These are phyloP conservation scores for Pseudogymnoascus sp. DNA, from an alignment of 2,329 filamentous ascomycete species.

Conservation along the genomic window DNA sequence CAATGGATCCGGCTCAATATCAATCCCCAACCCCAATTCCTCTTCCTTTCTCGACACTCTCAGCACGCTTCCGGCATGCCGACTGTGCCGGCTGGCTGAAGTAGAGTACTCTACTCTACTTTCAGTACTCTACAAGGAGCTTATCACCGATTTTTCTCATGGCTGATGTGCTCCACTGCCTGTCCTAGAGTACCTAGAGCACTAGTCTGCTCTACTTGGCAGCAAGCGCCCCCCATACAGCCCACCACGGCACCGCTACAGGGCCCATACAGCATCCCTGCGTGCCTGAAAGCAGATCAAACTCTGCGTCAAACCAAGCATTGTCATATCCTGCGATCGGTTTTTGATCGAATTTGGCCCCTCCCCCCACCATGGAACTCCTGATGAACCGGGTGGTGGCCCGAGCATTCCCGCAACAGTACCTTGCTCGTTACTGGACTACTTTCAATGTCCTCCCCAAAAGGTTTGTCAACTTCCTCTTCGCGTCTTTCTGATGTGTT, in stretches of 20 bases:
- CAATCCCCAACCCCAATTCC: background rate
- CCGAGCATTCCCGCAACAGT: background rate
- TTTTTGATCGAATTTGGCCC: slow-evolving; percentile 4
- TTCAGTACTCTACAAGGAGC: background rate
- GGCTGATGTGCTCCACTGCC: background rate
- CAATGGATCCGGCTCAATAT: background rate
- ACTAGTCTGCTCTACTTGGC: background rate
- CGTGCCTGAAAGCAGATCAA: slow-evolving; percentile 8
- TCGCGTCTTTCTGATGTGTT: slow-evolving; percentile 5
- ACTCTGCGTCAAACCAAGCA: background rate
- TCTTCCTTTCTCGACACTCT: background rate
- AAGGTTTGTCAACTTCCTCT: background rate
- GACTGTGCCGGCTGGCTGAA: background rate
- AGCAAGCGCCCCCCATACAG: background rate
- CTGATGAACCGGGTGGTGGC: background rate
- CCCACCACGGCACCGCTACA: slow-evolving; percentile 1
- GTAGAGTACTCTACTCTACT: background rate
- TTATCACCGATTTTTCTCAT: background rate
- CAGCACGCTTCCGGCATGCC: background rate
- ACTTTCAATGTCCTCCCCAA: background rate
- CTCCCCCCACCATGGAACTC: background rate
- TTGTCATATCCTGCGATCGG: slow-evolving; percentile 4
- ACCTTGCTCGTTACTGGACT: background rate
- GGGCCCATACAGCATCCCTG: background rate
- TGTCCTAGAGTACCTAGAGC: background rate